Evolutionary conservation across 2,329 filamentous ascomycete species (phyloP).

Genomic region (Aureobasidium uvarum): DNA sequence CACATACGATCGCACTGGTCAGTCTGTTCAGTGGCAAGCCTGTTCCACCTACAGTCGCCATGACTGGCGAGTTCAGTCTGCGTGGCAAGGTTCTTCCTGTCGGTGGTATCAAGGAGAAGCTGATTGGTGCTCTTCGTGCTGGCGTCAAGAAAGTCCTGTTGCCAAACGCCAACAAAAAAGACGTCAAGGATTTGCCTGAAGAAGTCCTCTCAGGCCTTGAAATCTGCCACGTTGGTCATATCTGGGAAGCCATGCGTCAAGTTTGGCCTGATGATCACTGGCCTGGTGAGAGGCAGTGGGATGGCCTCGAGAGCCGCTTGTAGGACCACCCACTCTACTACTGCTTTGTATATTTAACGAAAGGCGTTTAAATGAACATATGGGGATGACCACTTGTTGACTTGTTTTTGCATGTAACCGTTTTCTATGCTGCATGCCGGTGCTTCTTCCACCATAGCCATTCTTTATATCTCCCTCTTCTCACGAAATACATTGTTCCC

Average conservation of each 20-base stretch:
- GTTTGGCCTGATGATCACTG: constrained; percentile 91
- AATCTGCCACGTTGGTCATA: constrained; percentile 85
- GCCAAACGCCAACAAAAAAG: constrained; percentile 85
- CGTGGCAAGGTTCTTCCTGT: constrained; percentile 90
- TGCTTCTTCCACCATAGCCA: background rate
- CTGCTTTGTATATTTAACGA: background rate
- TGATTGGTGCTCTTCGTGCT: constrained; percentile 88
- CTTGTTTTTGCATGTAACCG: background rate
- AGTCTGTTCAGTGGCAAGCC: constrained; percentile 82
- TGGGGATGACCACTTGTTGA: background rate
- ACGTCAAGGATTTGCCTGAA: constrained; percentile 82
- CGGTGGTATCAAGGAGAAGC: constrained; percentile 97
- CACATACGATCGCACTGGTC: constrained; percentile 90
- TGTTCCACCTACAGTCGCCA: constrained; percentile 88
- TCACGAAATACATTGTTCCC: background rate
- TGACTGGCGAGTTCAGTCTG: constrained; percentile 81
- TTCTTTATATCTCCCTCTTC: background rate
- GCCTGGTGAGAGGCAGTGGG: constrained; percentile 69
- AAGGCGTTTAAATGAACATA: background rate
- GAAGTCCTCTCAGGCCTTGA: constrained; percentile 85
- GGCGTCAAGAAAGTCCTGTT: constrained; percentile 93
- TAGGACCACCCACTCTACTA: constrained; percentile 40
- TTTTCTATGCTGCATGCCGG: background rate
- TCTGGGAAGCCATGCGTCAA: constrained; percentile 87
- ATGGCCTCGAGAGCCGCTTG: constrained; percentile 74